These are phyloP conservation scores for Suillus tomentosus DNA, from an alignment of 768 basidiomycete species.

Conservation along the genomic window DNA sequence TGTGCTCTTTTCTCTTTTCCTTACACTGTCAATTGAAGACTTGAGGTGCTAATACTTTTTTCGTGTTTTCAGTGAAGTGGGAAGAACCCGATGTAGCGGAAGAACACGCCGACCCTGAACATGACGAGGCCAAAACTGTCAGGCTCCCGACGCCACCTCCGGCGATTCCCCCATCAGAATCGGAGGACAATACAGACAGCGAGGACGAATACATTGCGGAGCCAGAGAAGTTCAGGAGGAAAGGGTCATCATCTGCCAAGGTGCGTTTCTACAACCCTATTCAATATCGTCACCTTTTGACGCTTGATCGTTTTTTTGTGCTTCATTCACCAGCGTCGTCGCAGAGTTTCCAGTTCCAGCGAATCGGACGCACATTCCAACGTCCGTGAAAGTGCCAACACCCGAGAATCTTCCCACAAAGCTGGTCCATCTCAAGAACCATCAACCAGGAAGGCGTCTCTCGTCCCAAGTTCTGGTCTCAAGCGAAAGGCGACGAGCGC, in stretches of 20 bases:
- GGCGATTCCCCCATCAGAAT: constrained; percentile 42
- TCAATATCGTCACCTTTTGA: constrained; percentile 19
- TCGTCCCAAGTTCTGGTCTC: constrained; percentile 26
- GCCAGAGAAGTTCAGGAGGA: constrained; percentile 32
- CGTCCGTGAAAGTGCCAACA: constrained; percentile 14
- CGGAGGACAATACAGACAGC: constrained; percentile 53
- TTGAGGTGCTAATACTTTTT: constrained; percentile 31
- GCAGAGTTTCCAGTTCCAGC: constrained; percentile 40
- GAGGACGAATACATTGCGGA: constrained; percentile 75
- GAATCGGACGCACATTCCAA: constrained; percentile 47
- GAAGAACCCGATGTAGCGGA: constrained; percentile 66
- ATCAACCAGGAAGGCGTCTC: constrained; percentile 26
- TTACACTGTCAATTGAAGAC: constrained; percentile 15
- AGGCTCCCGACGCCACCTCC: constrained; percentile 31
- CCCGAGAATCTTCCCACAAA: constrained; percentile 19
- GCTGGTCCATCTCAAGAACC: constrained; percentile 19
- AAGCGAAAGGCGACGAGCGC: constrained; percentile 59
- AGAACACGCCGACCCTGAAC: constrained; percentile 33
- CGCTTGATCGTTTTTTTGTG: constrained; percentile 11
- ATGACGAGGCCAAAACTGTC: constrained; percentile 22
- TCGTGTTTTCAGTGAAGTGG: constrained; percentile 62
- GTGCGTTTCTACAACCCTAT: constrained; percentile 38
- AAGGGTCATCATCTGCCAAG: constrained; percentile 38
- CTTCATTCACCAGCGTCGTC: constrained; percentile 42
- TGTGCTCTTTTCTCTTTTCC: constrained; percentile 16